phyloP scores from a whole-genome alignment of 2,329 filamentous ascomycete species.

The Aspergillus texensis region DNA sequence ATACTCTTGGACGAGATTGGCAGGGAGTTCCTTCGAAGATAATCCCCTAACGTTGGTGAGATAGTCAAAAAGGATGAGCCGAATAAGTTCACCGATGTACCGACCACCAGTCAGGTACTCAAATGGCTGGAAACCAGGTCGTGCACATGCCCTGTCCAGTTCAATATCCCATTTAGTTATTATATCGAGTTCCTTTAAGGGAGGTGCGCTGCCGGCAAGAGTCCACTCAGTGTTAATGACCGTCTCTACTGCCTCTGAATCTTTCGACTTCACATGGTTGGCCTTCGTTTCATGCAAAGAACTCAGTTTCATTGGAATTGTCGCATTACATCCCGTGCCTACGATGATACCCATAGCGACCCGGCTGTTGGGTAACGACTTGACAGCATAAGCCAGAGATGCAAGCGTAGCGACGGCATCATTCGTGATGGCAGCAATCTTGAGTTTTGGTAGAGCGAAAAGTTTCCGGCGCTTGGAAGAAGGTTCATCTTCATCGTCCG shows the following conservation, averaged over 20 bases:
- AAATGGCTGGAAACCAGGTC: conserved; percentile 76
- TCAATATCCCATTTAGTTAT: conserved; percentile 71
- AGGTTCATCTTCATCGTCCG: conserved; percentile 42
- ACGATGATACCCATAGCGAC: conserved; percentile 80
- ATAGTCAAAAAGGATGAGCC: conserved; percentile 70
- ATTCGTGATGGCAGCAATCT: conserved; percentile 76
- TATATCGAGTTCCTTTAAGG: conserved; percentile 61
- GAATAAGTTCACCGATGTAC: conserved; percentile 75
- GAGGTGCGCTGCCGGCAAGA: conserved; percentile 72
- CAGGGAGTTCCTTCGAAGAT: conserved; percentile 53
- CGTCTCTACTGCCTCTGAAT: conserved; percentile 62
- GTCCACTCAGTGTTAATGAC: conserved; percentile 85
- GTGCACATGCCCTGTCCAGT: conserved; percentile 68
- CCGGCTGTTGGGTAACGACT: conserved; percentile 61
- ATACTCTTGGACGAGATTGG: conserved; percentile 59
- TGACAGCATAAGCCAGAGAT: conserved; percentile 73
- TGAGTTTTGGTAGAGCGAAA: conserved; percentile 63
- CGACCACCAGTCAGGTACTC: conserved; percentile 83
- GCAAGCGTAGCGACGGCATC: conserved; percentile 79
- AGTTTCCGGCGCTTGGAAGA: conserved; percentile 49
- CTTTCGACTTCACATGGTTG: conserved; percentile 50
- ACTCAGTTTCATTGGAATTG: conserved; percentile 68
- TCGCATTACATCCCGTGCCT: conserved; percentile 80
- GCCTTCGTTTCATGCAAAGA: conserved; percentile 67
- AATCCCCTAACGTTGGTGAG: conserved; percentile 51